Base-by-base conservation (phyloP, 2,329 filamentous ascomycete species). In the Neonectria hederae region DNA sequence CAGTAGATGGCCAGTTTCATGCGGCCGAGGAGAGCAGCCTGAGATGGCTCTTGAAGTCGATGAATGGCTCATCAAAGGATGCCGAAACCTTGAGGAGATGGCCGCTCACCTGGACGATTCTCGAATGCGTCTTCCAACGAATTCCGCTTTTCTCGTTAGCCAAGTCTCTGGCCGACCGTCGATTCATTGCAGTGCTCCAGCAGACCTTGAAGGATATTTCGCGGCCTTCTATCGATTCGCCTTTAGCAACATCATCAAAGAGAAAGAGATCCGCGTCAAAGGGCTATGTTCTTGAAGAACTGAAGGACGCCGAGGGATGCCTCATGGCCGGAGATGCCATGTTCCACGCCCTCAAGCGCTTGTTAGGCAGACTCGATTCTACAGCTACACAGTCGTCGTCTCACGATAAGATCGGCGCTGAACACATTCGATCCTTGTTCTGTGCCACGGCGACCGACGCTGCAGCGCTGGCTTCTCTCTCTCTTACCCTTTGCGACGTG, bases 141-240 rank as follows among this genome's bases (percentile, higher is more conserved):
- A 87, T 95, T 19, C 90, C 92, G 0, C 81, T 89, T 0, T 89
- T 91, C 49, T 89, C 88, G 11, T 82, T 92, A 24, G 91, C 92
- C 9, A 89, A 89, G 62, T 88, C 91, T 4, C 83, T 97, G 7
- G 89, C 87, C 22, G 89, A 94, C 62, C 84, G 90, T 61, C 85
- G 87, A 49, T 92, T 97, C 57, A 79, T 92, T 35, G 78, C 80
- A 1, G 86, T 93, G 10, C 76, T 97, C 45, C 87, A 90, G 70
- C 86, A 88, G 70, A 87, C 90, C 0, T 78, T 94, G 52, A 83
- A 87, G 52, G 90, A 93, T 24, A 69, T 86, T 40, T 82, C 83
- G 9, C 68, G 69, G 21, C 75, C 75, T n/a, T 46, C 54, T 10
- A 63, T 67, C n/a, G 74, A 78, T 43, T 69, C 74, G 14, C 54